Conservation (phyloP, 208 protist species). For the Plasmodiophora brassicae region DNA sequence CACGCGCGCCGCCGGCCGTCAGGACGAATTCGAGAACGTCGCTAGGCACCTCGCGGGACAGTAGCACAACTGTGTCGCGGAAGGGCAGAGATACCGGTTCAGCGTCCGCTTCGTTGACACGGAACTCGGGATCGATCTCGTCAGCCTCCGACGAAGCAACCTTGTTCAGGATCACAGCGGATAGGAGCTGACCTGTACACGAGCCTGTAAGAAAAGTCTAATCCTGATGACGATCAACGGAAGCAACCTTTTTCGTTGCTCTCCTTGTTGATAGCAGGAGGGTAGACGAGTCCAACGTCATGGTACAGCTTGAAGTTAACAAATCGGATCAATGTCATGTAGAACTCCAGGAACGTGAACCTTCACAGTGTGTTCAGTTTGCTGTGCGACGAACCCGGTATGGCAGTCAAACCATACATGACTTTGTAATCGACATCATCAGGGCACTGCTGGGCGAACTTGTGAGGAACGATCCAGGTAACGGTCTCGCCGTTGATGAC, state of each 20-base stretch:
- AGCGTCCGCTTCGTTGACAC: constrained; percentile 73
- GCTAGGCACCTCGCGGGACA: constrained; percentile 28
- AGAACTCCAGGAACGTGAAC: constrained; percentile 93
- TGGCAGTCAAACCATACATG: background rate
- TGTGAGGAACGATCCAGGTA: constrained; percentile 93
- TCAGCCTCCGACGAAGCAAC: background rate
- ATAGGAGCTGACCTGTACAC: background rate
- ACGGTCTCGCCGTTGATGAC: constrained; percentile 76
- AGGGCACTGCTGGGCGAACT: constrained; percentile 75
- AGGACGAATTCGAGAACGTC: background rate
- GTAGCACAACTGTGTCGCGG: constrained; percentile 70
- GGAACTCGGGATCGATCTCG: constrained; percentile 62
- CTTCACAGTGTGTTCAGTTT: constrained; percentile 90
- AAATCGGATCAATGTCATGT: constrained; percentile 88
- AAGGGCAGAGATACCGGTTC: constrained; percentile 75
- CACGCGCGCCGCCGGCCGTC: background rate
- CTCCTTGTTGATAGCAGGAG: background rate
- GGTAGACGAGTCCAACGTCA: background rate
- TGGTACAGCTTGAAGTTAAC: constrained; percentile 91
- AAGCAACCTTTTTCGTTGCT: background rate
- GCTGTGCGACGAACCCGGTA: background rate
- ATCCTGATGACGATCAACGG: too few relatives aligned
- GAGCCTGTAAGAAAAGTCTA: background rate
- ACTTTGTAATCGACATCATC: constrained; percentile 23
- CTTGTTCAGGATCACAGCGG: background rate